These are phyloP conservation scores for Xerocomellus dryophilus DNA, from an alignment of 768 basidiomycete species.

Conservation along the genomic window DNA sequence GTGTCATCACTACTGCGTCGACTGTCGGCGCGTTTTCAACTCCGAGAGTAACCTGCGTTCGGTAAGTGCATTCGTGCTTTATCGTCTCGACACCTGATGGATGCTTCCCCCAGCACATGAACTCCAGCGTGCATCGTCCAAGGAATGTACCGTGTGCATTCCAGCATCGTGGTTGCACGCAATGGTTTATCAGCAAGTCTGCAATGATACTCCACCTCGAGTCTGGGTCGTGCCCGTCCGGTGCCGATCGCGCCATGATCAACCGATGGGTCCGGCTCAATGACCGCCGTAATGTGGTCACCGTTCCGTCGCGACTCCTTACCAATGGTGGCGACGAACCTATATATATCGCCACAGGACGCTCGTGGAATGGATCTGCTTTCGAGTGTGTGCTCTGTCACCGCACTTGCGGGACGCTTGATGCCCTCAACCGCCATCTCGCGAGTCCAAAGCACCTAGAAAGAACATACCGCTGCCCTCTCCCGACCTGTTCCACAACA, in stretches of 20 bases:
- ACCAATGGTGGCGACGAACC: constrained; percentile 19
- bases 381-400: constrained; percentile 71
- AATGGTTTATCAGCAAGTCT: constrained; percentile 48
- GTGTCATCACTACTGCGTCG: constrained; percentile 40
- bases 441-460: constrained; percentile 57
- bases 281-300: constrained; percentile 51
- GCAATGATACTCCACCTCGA: constrained; percentile 65
- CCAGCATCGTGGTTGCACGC: constrained; percentile 38
- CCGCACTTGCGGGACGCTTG: constrained; percentile 37
- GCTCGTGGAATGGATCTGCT: constrained; percentile 39
- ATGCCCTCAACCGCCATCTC: constrained; percentile 58
- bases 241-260: constrained; percentile 40
- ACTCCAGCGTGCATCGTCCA: constrained; percentile 49
- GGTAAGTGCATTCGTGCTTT: constrained; percentile 3
- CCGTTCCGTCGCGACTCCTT: constrained; percentile 52
- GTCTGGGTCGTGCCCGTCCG: constrained; percentile 52
- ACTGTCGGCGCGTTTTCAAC: constrained; percentile 44
- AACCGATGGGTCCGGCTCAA: constrained; percentile 36
- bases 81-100: neutral
- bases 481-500: constrained; percentile 37
- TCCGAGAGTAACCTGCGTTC: constrained; percentile 16
- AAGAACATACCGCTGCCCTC: constrained; percentile 54
- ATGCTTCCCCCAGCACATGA: constrained; percentile 41
- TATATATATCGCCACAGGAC: constrained; percentile 32
- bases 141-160: constrained; percentile 38